Percentiles rank a stretch among this genome's conserved stretches.
These are phyloP conservation scores for Lactarius deliciosus DNA, from an alignment of 768 basidiomycete species.

Conservation along the genomic window DNA sequence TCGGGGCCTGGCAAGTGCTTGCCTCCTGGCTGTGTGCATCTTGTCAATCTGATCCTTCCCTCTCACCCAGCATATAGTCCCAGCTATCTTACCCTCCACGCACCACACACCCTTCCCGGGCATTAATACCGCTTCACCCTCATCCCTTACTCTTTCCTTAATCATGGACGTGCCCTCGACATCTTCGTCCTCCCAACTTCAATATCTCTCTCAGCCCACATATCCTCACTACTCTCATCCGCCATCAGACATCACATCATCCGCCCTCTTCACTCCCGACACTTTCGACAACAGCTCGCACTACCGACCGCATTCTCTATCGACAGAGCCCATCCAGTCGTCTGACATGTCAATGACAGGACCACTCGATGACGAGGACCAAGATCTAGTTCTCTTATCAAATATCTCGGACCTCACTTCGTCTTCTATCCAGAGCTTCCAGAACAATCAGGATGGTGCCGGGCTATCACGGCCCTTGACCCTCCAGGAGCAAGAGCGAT, in stretches of 20 bases:
- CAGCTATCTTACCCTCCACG: constrained; percentile 22
- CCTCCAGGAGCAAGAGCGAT: constrained; percentile 61
- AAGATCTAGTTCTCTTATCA: constrained; percentile 26
- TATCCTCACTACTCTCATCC: constrained; percentile 26
- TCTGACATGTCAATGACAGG: constrained; percentile 21
- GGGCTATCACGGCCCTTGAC: constrained; percentile 58
- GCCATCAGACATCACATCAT: constrained; percentile 17
- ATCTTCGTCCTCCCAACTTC: constrained; percentile 18
- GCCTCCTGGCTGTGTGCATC: neutral
- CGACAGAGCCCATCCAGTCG: constrained; percentile 16
- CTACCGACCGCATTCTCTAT: constrained; percentile 17
- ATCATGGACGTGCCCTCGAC: constrained; percentile 22
- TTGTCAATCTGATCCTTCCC: constrained; percentile 11
- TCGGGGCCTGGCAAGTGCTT: constrained; percentile 5
- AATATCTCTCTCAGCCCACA: constrained; percentile 24
- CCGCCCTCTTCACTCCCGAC: constrained; percentile 20
- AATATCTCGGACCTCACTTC: constrained; percentile 23
- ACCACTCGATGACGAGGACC: constrained; percentile 29
- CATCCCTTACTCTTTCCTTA: constrained; percentile 15
- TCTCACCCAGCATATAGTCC: constrained; percentile 22
- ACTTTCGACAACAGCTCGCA: constrained; percentile 7
- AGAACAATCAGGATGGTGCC: constrained; percentile 19
- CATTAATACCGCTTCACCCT: constrained; percentile 19
- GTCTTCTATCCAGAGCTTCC: constrained; percentile 27
- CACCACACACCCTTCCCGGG: constrained; percentile 12